These are phyloP conservation scores for Alternaria solani DNA, from an alignment of 2,329 filamentous ascomycete species.

Conservation along the genomic window DNA sequence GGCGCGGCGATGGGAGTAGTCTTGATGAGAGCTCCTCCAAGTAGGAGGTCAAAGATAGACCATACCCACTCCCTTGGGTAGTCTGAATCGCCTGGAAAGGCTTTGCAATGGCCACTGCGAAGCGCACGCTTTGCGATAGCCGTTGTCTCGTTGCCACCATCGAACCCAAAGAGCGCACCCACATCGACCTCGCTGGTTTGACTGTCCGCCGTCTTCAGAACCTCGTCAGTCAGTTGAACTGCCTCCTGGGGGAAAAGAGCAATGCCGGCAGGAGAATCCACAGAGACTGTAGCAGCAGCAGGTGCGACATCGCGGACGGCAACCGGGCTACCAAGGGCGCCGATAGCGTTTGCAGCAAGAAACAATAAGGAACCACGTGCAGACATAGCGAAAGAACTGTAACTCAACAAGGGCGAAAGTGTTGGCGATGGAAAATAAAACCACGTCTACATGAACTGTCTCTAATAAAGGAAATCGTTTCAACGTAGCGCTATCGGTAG, in stretches of 20 bases:
- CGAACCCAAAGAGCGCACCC: constrained; percentile 43
- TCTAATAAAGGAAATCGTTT: constrained; percentile 1
- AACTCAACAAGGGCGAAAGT: not conserved
- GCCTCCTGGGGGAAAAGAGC: constrained; percentile 19
- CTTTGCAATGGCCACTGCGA: constrained; percentile 26
- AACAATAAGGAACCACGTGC: not conserved
- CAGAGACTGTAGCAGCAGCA: constrained; percentile 18
- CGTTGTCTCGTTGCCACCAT: not conserved
- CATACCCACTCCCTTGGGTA: constrained; percentile 27
- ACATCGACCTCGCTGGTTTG: constrained; percentile 11
- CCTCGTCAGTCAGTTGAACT: constrained; percentile 26
- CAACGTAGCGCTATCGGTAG: not conserved
- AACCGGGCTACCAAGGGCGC: constrained; percentile 11
- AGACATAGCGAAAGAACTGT: constrained; percentile 10
- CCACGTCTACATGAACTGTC: not conserved
- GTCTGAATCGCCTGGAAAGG: constrained; percentile 28
- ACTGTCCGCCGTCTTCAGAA: constrained; percentile 3
- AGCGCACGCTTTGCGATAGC: not conserved
- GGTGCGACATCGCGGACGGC: constrained; percentile 13
- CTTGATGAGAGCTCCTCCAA: constrained; percentile 26
- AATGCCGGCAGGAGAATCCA: constrained; percentile 15
- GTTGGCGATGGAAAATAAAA: not conserved
- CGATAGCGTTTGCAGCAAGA: constrained; percentile 8
- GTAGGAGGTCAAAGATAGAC: constrained; percentile 26
- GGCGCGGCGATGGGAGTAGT: constrained; percentile 32